Percentiles rank a stretch among this genome's conserved stretches.
phyloP scores from a whole-genome alignment of 345 rosid species.

The Lepidium didymum region DNA sequence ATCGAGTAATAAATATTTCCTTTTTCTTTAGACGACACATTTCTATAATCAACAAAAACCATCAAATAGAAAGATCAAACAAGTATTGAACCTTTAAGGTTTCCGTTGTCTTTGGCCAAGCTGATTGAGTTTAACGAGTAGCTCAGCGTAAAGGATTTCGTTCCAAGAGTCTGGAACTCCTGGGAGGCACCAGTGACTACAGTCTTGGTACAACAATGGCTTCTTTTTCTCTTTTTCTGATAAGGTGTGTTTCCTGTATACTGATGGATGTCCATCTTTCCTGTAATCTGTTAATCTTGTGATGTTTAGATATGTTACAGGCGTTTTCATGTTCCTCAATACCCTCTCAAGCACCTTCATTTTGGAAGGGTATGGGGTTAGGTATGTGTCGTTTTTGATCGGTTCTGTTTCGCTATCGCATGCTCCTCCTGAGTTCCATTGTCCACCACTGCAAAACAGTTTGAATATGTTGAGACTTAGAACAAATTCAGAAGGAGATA shows the following conservation, averaged over 20 bases:
- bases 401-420: constrained; percentile 86
- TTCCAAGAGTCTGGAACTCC: constrained; percentile 92
- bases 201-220: constrained; percentile 63
- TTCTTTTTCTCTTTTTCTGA: constrained; percentile 42
- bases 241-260: constrained; percentile 54
- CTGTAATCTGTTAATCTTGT: constrained; percentile 83
- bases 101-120: constrained; percentile 2
- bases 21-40: constrained; percentile 6
- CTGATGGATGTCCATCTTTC: constrained; percentile 90
- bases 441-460: constrained; percentile 72
- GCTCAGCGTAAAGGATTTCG: constrained; percentile 68
- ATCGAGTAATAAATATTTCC: neutral
- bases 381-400: constrained; percentile 66
- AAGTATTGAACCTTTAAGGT: constrained; percentile 12
- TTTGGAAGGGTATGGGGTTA: constrained; percentile 57
- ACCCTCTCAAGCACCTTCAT: constrained; percentile 78
- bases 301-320: constrained; percentile 72
- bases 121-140: constrained; percentile 39
- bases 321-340: constrained; percentile 68
- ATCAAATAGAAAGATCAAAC: constrained; percentile 7
- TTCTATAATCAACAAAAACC: constrained; percentile 16
- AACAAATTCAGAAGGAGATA: too few relatives aligned
- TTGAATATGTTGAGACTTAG: neutral
- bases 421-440: constrained; percentile 97
- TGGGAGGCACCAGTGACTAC: constrained; percentile 94